phyloP scores from a whole-genome alignment of 192 early-diverging fungal species.

The Cetraspora pellucida region DNA sequence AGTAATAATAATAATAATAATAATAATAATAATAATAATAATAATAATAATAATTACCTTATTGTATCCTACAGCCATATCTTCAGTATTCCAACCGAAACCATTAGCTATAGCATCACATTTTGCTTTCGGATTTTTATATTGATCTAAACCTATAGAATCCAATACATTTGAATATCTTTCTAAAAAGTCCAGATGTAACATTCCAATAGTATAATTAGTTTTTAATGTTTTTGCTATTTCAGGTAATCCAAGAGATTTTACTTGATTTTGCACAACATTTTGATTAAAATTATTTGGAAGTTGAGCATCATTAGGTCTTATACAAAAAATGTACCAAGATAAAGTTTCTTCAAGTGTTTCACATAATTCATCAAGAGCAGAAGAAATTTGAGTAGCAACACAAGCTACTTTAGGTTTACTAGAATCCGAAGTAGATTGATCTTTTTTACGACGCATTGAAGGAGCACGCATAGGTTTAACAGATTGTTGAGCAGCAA shows the following conservation, averaged over 20 bases:
- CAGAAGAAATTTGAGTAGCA: constrained; percentile 68
- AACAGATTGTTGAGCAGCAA: constrained; percentile 74
- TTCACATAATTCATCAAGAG: constrained; percentile 66
- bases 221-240: constrained; percentile 65
- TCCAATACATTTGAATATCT: constrained; percentile 67
- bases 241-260: constrained; percentile 67
- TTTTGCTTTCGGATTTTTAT: constrained; percentile 39
- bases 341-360: constrained; percentile 76
- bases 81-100: constrained; percentile 58
- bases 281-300: constrained; percentile 68
- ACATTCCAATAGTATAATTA: constrained; percentile 73
- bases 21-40: not conserved
- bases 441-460: constrained; percentile 55
- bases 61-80: constrained; percentile 61
- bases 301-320: constrained; percentile 67
- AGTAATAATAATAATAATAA: not conserved
- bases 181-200: constrained; percentile 78
- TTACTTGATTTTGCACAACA: constrained; percentile 72
- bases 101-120: constrained; percentile 54
- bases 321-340: constrained; percentile 80
- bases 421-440: constrained; percentile 27
- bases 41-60: constrained; percentile 40
- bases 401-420: constrained; percentile 58
- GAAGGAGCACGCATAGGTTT: constrained; percentile 71
- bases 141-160: constrained; percentile 41